phyloP scores from a whole-genome alignment of 2,329 filamentous ascomycete species.

The Colletotrichum trifolii region DNA sequence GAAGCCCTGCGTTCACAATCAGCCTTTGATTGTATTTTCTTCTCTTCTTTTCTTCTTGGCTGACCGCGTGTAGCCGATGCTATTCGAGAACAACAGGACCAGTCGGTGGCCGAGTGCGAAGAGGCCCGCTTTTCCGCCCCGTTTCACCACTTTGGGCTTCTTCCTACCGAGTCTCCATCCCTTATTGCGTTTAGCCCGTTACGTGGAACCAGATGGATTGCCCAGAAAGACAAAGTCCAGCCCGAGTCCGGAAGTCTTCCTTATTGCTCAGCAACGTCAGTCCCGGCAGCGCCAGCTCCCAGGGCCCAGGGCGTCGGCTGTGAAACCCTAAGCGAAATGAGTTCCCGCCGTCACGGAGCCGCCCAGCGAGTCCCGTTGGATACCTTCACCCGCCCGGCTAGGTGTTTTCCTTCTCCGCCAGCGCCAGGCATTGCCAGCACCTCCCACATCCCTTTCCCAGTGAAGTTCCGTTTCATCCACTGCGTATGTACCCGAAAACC shows the following conservation, averaged over 20 bases:
- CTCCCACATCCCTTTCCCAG: slow-evolving; percentile 28
- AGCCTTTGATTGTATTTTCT: too few relatives aligned
- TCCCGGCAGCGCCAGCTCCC: slow-evolving; percentile 18
- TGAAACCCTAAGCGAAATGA: slow-evolving; percentile 39
- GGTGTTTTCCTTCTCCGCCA: too few relatives aligned
- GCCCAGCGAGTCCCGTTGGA: slow-evolving; percentile 24
- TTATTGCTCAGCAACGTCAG: slow-evolving; percentile 18
- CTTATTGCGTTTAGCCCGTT: slow-evolving; percentile 27
- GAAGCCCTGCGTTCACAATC: slow-evolving; percentile 17
- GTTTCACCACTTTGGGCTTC: slow-evolving; percentile 33
- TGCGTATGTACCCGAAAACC: background rate
- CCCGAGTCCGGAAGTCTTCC: slow-evolving; percentile 19
- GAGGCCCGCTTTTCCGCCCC: slow-evolving; percentile 15
- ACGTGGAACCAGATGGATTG: slow-evolving; percentile 33
- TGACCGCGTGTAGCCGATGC: slow-evolving; percentile 3
- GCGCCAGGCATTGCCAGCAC: slow-evolving; percentile 6
- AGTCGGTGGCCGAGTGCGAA: slow-evolving; percentile 15
- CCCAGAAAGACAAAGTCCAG: slow-evolving; percentile 18
- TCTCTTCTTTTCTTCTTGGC: too few relatives aligned
- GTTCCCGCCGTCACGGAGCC: slow-evolving; percentile 32
- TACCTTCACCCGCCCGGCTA: slow-evolving; percentile 5
- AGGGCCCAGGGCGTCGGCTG: slow-evolving; percentile 24
- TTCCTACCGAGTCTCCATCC: slow-evolving; percentile 11
- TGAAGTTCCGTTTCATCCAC: slow-evolving; percentile 1
- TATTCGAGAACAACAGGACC: slow-evolving; percentile 16